A percentile compares a stretch with the other conserved stretches of the same genome.
phyloP scores from a whole-genome alignment of 148 eudicot genomes.

The Cornus suecica region DNA sequence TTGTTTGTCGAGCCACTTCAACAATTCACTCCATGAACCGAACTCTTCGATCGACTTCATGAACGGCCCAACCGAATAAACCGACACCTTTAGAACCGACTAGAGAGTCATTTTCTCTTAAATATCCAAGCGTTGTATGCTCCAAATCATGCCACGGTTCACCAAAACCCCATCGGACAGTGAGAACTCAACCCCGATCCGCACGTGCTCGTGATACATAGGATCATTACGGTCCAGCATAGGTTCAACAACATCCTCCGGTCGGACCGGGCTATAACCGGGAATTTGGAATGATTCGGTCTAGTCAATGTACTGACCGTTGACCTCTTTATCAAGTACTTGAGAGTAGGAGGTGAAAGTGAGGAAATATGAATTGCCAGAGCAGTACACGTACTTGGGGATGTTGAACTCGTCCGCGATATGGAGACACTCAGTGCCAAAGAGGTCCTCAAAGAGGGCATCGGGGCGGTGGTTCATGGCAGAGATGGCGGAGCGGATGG shows the following conservation, averaged over 20 bases:
- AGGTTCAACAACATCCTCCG: constrained; percentile 12
- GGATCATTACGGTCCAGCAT: constrained; percentile 6
- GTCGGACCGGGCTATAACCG: constrained; percentile 25
- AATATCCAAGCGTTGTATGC: constrained; percentile 18
- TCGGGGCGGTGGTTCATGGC: constrained; percentile 20
- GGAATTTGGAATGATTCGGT: constrained; percentile 24
- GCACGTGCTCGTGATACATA: constrained; percentile 14
- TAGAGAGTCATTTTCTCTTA: constrained; percentile 17
- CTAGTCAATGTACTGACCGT: constrained; percentile 8
- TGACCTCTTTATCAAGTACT: neutral
- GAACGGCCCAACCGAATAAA: constrained; percentile 37
- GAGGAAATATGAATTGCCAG: constrained; percentile 31
- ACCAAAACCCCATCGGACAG: constrained; percentile 32
- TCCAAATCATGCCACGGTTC: constrained; percentile 44
- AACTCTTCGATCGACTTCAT: neutral
- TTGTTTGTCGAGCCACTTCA: constrained; percentile 23
- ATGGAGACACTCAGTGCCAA: constrained; percentile 25
- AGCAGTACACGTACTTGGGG: constrained; percentile 23
- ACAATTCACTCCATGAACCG: constrained; percentile 3
- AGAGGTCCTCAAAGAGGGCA: constrained; percentile 30
- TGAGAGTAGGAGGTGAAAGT: constrained; percentile 22
- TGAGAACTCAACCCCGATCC: constrained; percentile 15
- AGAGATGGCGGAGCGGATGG: constrained; percentile 16
- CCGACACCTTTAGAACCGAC: constrained; percentile 22
- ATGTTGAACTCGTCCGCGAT: constrained; percentile 24